A percentile compares a stretch with the other conserved stretches of the same genome.
These are phyloP conservation scores for Phoenix roebelenii DNA, from an alignment of 176 grass and related monocot species.

Conservation along the genomic window DNA sequence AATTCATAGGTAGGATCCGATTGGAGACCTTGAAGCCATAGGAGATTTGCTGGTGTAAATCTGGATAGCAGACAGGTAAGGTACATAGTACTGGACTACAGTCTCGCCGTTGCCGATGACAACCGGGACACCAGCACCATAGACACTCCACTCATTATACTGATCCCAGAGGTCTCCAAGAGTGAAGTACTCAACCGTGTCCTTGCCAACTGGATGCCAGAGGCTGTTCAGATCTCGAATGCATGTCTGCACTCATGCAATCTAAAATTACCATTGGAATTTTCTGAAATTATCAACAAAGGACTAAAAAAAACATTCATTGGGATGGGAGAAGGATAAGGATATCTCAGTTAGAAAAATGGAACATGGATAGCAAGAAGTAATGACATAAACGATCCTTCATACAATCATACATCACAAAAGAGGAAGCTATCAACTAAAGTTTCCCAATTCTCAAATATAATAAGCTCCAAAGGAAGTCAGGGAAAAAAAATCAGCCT, in stretches of 20 bases:
- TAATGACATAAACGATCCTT: no score
- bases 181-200: conserved; percentile 36
- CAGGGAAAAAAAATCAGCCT: no score
- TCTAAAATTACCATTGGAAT: neutral
- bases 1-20: no score
- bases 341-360: no score
- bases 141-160: conserved; percentile 43
- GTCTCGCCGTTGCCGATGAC: conserved; percentile 7
- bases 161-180: conserved; percentile 53
- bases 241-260: conserved; percentile 19
- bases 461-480: no score
- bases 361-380: no score
- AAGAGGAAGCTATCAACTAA: no score
- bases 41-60: conserved; percentile 47
- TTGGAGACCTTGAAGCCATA: conserved; percentile 24
- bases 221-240: conserved; percentile 30
- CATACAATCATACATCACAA: no score
- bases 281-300: no score
- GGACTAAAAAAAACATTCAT: no score
- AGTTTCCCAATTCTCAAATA: no score
- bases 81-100: conserved; percentile 47
- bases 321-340: no score
- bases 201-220: conserved; percentile 30
- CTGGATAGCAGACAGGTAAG: conserved; percentile 62
- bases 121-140: conserved; percentile 39